Evolutionary conservation across 495 filamentous ascomycete genomes (phyloP), one percentile per base, ranked within the genome.

Genomic region (Aspergillus homomorphus): DNA sequence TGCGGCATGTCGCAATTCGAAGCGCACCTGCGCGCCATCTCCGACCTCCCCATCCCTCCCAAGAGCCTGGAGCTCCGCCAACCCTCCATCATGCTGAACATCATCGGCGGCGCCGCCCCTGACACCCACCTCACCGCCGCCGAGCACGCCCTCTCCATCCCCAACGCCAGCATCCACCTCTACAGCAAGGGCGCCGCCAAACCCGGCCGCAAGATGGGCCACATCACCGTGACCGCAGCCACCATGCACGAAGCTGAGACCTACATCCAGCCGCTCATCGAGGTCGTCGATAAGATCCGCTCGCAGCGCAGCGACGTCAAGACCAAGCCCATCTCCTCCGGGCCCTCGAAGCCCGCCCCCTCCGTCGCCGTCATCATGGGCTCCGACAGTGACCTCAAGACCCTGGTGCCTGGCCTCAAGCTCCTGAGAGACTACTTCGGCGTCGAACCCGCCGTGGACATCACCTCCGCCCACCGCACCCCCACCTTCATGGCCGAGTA

Each of bases 391-490:
- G 94, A 98, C 71, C 84, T 96, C 18, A 86, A 87, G 38, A 84
- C 89, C 14, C 83, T 98, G 16, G 82, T 84, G 21, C 84, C 88
- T 1, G 90, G 89, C 16, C 77, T 95, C 42, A 84, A 89, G 59
- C 81, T 96, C 41, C 82, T 98, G 41, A 76, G 82, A 26, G 81
- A 86, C 33, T 73, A 72, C 65, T 89, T 98, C 64, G 77, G 79
- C 16, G 87, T 98, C 45, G 85, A 90, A 12, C 89, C 84, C 66
- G 82, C 85, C 19, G 81, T 87, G 19, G 87, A 87, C 54, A 96
- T 98, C 73, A 96, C 92, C 24, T 97, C 93, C 44, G 94, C 94
- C 8, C 94, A 98, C 73, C 86, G 94, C 59, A 98, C 93, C 24
- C 91, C 92, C 15, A 79, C 85, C 62, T 84, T 81, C 62, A 96